Conservation (phyloP, 2,329 filamentous ascomycete genomes). For the Colletotrichum sp. region DNA sequence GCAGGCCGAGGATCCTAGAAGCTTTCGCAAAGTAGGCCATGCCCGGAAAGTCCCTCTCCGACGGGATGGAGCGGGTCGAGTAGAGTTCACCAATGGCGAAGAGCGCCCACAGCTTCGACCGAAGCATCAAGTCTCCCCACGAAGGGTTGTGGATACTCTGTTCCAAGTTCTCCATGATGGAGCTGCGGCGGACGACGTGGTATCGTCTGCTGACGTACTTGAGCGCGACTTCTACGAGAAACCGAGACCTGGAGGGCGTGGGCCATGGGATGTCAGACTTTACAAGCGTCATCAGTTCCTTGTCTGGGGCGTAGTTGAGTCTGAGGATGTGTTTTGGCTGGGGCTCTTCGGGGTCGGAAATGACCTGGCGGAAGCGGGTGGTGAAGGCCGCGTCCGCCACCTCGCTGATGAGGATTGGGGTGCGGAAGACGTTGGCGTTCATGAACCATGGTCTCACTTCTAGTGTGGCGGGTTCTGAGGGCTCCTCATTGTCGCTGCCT, state of each 20-base stretch:
- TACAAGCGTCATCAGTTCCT: constrained; percentile 28
- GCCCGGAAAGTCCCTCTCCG: constrained; percentile 43
- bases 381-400: constrained; percentile 40
- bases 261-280: constrained; percentile 40
- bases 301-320: constrained; percentile 35
- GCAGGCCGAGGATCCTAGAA: constrained; percentile 39
- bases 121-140: constrained; percentile 35
- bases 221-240: constrained; percentile 44
- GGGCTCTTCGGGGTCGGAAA: constrained; percentile 27
- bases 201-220: constrained; percentile 42
- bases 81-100: constrained; percentile 54
- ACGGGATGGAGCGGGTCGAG: constrained; percentile 38
- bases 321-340: constrained; percentile 34
- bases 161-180: constrained; percentile 39
- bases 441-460: constrained; percentile 35
- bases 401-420: constrained; percentile 37
- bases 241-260: constrained; percentile 36
- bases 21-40: constrained; percentile 46
- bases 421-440: constrained; percentile 33
- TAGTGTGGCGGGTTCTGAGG: background rate
- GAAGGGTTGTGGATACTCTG: constrained; percentile 37
- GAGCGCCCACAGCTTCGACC: constrained; percentile 46
- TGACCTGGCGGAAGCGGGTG: constrained; percentile 38
- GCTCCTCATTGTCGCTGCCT: background rate
- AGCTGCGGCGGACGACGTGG: constrained; percentile 44